Evolutionary conservation across 441 rosid genomes (phyloP).

Genomic region (Hura crepitans): DNA sequence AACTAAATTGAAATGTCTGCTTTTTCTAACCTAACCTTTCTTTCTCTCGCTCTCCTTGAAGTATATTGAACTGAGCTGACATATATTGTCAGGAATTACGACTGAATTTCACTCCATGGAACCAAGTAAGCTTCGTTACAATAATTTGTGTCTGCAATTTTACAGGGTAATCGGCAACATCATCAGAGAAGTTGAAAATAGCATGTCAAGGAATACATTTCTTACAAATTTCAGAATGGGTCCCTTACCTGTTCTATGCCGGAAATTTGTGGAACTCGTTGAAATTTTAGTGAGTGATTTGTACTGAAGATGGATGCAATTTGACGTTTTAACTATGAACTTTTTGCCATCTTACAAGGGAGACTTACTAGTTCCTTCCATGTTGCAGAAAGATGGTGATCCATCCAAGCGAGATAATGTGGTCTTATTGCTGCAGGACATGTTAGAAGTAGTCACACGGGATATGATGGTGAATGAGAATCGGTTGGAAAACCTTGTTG

Average conservation of each 20-base stretch:
- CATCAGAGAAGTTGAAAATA: constrained; percentile 84
- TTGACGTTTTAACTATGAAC: constrained; percentile 1
- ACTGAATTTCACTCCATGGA: constrained; percentile 3
- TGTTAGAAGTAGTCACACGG: constrained; percentile 89
- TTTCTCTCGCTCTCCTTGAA: background rate
- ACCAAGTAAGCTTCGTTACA: constrained; percentile 2
- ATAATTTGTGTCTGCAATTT: constrained; percentile 30
- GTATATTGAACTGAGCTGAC: background rate
- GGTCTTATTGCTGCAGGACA: constrained; percentile 86
- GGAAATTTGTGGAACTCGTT: constrained; percentile 86
- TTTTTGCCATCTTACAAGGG: background rate
- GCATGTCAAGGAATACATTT: constrained; percentile 74
- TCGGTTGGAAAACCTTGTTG: constrained; percentile 58
- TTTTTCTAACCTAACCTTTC: background rate
- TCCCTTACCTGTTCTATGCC: constrained; percentile 66
- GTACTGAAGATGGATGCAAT: background rate
- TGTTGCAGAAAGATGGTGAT: constrained; percentile 87
- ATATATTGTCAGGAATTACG: background rate
- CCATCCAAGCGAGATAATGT: constrained; percentile 66
- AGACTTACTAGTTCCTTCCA: constrained; percentile 17
- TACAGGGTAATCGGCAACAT: constrained; percentile 81
- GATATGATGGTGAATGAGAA: constrained; percentile 98
- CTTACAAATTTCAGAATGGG: constrained; percentile 90
- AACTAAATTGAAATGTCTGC: background rate
- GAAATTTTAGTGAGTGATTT: constrained; percentile 69